These are phyloP conservation scores for Coprinopsis strossmayeri DNA, from an alignment of 768 basidiomycete genomes.

Conservation along the genomic window DNA sequence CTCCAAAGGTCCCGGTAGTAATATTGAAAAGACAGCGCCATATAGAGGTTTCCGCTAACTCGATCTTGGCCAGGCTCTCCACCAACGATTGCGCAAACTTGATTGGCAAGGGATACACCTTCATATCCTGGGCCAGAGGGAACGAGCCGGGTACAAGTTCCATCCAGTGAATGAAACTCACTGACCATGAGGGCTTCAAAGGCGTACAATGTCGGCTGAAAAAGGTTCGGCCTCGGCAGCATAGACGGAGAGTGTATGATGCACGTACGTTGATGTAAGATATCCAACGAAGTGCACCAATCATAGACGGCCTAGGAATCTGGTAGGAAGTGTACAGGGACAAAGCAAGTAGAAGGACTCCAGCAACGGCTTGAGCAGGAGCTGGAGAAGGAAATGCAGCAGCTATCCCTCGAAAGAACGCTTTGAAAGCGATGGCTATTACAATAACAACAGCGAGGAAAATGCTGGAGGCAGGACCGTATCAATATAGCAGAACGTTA, in stretches of 20 bases:
- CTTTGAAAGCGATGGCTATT: constrained; percentile 62
- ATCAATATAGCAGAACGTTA: constrained; percentile 2
- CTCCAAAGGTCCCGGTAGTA: constrained; percentile 33
- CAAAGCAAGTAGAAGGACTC: constrained; percentile 26
- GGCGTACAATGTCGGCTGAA: constrained; percentile 58
- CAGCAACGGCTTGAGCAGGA: constrained; percentile 56
- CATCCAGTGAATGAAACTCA: constrained; percentile 71
- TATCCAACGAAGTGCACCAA: constrained; percentile 65
- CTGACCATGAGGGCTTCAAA: constrained; percentile 76
- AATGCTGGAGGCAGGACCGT: constrained; percentile 28
- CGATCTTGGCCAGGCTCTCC: constrained; percentile 48
- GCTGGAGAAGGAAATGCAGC: constrained; percentile 54
- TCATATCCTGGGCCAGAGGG: constrained; percentile 62
- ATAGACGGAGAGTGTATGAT: background rate
- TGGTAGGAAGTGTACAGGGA: constrained; percentile 28
- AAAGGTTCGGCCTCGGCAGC: background rate
- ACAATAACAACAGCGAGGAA: constrained; percentile 53
- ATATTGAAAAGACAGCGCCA: constrained; percentile 44
- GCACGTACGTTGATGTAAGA: constrained; percentile 51
- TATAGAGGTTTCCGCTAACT: constrained; percentile 55
- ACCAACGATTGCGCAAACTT: constrained; percentile 72
- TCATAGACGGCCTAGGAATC: constrained; percentile 58
- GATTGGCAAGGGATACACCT: constrained; percentile 49
- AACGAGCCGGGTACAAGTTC: constrained; percentile 50
- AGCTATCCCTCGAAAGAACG: constrained; percentile 66